Conservation (phyloP, 257 asterid genomes). For the Nicotiana sylvestris region DNA sequence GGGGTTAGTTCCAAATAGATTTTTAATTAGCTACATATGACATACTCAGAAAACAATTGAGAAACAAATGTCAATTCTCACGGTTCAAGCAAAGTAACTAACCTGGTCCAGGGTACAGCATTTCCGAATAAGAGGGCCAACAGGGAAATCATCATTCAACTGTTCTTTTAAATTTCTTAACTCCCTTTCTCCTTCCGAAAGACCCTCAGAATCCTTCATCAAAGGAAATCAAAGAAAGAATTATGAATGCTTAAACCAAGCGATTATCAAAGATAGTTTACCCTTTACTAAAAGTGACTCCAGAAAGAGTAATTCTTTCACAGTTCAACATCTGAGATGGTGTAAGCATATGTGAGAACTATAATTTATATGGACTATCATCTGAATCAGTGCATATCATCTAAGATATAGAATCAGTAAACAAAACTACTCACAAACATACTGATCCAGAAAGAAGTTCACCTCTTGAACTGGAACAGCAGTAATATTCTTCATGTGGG, state of each 20-base stretch:
- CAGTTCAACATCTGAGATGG: not conserved
- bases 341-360: not conserved
- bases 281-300: not conserved
- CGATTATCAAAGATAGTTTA: not conserved
- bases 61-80: not conserved
- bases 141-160: constrained; percentile 79
- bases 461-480: constrained; percentile 63
- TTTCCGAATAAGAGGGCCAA: constrained; percentile 80
- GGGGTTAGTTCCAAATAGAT: not conserved
- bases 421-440: not conserved
- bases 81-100: constrained; percentile 7
- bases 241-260: not conserved
- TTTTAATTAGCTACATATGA: not conserved
- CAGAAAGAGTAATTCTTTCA: not conserved
- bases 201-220: constrained; percentile 75
- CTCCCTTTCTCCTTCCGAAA: constrained; percentile 74
- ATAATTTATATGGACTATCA: not conserved
- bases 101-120: constrained; percentile 97
- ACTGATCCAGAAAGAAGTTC: constrained; percentile 16
- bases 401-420: not conserved
- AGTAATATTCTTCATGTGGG: constrained; percentile 78
- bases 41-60: not conserved
- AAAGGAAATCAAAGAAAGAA: constrained; percentile 18
- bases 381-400: not conserved
- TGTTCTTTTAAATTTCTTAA: constrained; percentile 74